A percentile compares a stretch with the other conserved stretches of the same genome.
These are phyloP conservation scores for Casuarina glauca DNA, from an alignment of 306 rosid genomes.

Conservation along the genomic window DNA sequence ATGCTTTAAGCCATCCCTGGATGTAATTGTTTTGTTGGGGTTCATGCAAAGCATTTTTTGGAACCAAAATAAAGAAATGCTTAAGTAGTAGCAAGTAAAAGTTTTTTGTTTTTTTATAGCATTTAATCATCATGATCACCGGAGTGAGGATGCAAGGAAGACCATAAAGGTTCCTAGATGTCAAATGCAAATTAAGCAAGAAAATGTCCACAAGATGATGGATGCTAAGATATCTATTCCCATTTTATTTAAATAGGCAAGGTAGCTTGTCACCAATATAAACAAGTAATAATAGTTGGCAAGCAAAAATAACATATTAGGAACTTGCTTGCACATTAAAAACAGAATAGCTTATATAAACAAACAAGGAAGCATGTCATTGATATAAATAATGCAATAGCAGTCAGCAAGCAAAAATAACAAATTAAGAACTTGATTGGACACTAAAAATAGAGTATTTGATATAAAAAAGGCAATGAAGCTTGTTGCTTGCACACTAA, in stretches of 20 bases:
- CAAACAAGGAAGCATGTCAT: neutral
- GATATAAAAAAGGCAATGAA: too few relatives aligned
- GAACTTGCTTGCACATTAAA: neutral
- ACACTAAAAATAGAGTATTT: too few relatives aligned
- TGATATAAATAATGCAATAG: neutral
- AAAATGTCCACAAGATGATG: neutral
- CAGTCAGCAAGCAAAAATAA: neutral
- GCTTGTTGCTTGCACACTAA: neutral
- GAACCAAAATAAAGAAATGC: constrained; percentile 21
- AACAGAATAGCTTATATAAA: neutral
- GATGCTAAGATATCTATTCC: neutral
- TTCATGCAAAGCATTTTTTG: constrained; percentile 98
- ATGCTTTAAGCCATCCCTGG: constrained; percentile 92
- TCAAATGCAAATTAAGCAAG: neutral
- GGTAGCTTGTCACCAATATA: neutral
- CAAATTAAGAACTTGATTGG: neutral
- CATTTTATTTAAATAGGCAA: neutral
- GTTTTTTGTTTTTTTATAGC: neutral
- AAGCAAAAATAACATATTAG: neutral
- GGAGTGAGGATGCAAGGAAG: neutral
- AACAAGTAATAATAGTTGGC: neutral
- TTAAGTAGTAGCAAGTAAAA: neutral
- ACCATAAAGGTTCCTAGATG: neutral
- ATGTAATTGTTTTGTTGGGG: constrained; percentile 87
- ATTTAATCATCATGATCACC: neutral